These are phyloP conservation scores for Hymenoscyphus linearis DNA, from an alignment of 2,329 filamentous ascomycete species.

Conservation along the genomic window DNA sequence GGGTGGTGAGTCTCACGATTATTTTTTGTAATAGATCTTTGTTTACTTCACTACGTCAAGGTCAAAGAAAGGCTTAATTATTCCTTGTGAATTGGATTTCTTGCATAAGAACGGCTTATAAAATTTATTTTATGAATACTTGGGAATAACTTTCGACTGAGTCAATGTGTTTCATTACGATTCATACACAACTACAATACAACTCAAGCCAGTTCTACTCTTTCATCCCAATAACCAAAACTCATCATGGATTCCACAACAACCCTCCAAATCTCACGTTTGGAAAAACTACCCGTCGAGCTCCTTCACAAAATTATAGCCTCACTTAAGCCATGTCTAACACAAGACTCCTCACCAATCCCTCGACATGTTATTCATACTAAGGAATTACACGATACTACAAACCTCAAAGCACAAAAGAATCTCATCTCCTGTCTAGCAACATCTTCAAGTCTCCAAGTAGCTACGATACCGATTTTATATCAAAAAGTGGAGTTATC, in stretches of 20 bases:
- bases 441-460: not conserved
- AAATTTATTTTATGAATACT: not conserved
- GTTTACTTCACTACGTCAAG: not conserved
- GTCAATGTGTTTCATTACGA: not conserved
- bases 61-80: not conserved
- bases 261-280: not conserved
- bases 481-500: not conserved
- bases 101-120: not conserved
- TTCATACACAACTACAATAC: not conserved
- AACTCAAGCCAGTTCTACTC: not conserved
- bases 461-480: constrained; percentile 1
- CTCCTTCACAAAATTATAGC: constrained; percentile 4
- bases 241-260: not conserved
- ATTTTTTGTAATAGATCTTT: not conserved
- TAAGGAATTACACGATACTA: not conserved
- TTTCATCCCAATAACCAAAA: not conserved
- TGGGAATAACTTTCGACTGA: not conserved
- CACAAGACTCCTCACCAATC: not conserved
- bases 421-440: not conserved
- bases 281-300: constrained; percentile 1
- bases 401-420: not conserved
- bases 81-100: not conserved
- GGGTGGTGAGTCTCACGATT: not conserved
- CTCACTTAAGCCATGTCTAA: not conserved
- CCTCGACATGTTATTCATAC: not conserved